Conservation (phyloP, 345 rosid genomes). For the Citrus maxima region DNA sequence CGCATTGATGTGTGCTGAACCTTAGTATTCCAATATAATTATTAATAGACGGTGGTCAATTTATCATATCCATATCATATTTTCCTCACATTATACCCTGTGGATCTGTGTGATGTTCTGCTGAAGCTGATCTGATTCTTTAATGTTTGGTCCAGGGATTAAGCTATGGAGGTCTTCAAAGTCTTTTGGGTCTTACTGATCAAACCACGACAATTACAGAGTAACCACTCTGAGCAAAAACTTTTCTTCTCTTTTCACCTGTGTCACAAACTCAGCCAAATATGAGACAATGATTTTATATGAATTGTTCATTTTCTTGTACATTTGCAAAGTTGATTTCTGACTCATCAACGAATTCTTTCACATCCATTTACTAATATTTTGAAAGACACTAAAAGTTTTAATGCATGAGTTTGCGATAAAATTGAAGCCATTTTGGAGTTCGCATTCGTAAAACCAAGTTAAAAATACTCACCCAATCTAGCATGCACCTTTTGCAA, state of each 20-base stretch:
- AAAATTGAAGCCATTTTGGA: too few relatives aligned
- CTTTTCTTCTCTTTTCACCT: neutral
- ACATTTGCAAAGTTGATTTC: neutral
- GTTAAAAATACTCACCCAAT: neutral
- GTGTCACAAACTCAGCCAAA: neutral
- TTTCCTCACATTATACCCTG: too few relatives aligned
- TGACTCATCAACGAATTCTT: neutral
- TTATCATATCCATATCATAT: neutral
- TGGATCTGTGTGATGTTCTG: neutral
- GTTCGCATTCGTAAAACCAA: too few relatives aligned
- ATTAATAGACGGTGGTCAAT: neutral
- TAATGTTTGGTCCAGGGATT: constrained; percentile 1
- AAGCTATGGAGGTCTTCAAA: constrained; percentile 6
- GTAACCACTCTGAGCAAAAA: neutral
- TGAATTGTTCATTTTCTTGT: neutral
- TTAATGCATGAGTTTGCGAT: too few relatives aligned
- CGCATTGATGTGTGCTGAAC: neutral
- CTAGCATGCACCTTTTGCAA: neutral
- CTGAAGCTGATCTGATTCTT: neutral
- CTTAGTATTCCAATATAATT: too few relatives aligned
- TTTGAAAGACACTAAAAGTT: too few relatives aligned
- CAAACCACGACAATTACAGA: neutral
- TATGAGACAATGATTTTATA: neutral
- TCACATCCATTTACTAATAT: too few relatives aligned
- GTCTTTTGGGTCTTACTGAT: neutral